phyloP scores from a whole-genome alignment of 306 rosid genomes.

The Cicer bijugum region DNA sequence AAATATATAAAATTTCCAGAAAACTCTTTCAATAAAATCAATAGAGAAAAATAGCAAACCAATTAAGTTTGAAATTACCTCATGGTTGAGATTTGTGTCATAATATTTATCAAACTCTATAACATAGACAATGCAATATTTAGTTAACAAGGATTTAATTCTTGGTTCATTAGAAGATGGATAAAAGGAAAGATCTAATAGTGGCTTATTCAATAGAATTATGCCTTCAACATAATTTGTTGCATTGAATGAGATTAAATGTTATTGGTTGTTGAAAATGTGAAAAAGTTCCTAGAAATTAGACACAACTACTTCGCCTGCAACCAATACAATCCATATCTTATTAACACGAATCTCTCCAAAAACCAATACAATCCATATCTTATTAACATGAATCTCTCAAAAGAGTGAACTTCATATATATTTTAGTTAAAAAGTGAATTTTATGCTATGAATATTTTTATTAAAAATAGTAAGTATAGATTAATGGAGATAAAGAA shows the following conservation, averaged over 20 bases:
- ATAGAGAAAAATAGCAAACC: neutral
- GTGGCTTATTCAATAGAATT: slow-evolving; percentile 54
- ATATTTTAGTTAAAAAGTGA: too few relatives aligned
- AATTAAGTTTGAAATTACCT: slow-evolving; percentile 48
- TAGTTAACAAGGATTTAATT: slow-evolving; percentile 51
- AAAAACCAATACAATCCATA: neutral
- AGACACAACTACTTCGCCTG: slow-evolving; percentile 70
- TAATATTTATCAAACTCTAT: slow-evolving; percentile 62
- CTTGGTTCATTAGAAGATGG: slow-evolving; percentile 53
- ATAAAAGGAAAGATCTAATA: slow-evolving; percentile 64
- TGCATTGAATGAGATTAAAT: slow-evolving; percentile 50
- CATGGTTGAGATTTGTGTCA: slow-evolving; percentile 29
- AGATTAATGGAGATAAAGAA: too few relatives aligned
- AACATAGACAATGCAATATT: slow-evolving; percentile 58
- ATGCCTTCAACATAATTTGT: slow-evolving; percentile 65
- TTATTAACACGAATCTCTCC: too few relatives aligned
- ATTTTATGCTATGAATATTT: too few relatives aligned
- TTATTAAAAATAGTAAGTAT: too few relatives aligned
- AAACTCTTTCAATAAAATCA: neutral
- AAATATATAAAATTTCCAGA: too few relatives aligned
- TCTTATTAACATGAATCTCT: too few relatives aligned
- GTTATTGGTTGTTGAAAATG: slow-evolving; percentile 62
- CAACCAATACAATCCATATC: neutral
- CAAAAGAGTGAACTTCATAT: too few relatives aligned
- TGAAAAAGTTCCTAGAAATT: slow-evolving; percentile 60